These are phyloP conservation scores for Lentinula lateritia DNA, from an alignment of 768 basidiomycete genomes.

Conservation along the genomic window DNA sequence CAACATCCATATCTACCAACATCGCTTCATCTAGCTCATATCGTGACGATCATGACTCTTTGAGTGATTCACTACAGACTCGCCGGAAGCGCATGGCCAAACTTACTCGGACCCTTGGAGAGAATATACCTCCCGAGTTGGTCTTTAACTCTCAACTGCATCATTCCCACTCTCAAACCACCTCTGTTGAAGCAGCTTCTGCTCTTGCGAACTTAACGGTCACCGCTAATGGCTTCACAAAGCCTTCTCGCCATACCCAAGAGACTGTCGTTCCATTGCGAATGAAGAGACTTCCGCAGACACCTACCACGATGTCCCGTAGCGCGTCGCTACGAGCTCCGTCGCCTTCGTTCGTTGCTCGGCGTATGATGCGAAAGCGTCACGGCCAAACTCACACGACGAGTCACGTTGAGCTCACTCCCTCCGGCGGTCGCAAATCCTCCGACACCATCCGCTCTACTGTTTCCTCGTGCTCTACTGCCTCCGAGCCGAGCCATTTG, in stretches of 20 bases:
- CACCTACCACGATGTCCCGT: not conserved
- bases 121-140: constrained; percentile 53
- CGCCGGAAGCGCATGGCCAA: constrained; percentile 52
- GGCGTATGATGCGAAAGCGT: not conserved
- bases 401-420: not conserved
- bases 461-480: not conserved
- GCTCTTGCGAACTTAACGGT: not conserved
- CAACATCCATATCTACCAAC: not conserved
- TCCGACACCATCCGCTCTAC: not conserved
- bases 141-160: constrained; percentile 25
- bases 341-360: not conserved
- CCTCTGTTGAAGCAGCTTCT: not conserved
- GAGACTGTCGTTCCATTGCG: not conserved
- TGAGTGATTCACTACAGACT: constrained; percentile 6
- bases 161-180: not conserved
- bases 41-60: constrained; percentile 7
- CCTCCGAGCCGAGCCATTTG: not conserved
- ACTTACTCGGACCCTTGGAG: constrained; percentile 51
- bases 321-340: not conserved
- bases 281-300: not conserved
- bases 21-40: not conserved
- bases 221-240: not conserved
- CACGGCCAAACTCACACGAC: not conserved
- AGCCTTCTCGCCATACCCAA: not conserved
- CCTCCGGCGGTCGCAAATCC: not conserved